Conservation (phyloP, 164 flowering plant species). For the Berberis vulgaris region DNA sequence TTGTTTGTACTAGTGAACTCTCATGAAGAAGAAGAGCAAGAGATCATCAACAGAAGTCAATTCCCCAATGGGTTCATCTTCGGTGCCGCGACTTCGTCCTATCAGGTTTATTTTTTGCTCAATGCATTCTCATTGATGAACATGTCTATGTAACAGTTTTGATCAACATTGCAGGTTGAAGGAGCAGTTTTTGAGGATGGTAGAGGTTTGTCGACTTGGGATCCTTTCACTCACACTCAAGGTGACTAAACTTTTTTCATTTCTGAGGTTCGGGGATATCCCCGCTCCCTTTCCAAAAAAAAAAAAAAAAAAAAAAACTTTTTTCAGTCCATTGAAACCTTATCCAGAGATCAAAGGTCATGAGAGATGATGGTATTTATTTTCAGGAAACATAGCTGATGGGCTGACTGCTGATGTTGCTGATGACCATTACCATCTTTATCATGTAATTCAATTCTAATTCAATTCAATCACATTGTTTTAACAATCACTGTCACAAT, state of each 20-base stretch:
- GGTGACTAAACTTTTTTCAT: conserved; percentile 8
- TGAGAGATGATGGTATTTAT: conserved; percentile 1
- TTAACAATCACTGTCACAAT: not conserved
- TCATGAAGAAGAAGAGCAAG: not conserved
- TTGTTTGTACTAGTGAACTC: not conserved
- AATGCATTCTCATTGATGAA: too few species aligned
- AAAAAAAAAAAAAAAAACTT: too few species aligned
- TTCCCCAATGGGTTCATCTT: conserved; percentile 26
- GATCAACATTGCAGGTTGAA: conserved; percentile 15
- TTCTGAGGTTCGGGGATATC: too few species aligned
- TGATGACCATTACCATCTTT: conserved; percentile 22
- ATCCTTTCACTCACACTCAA: conserved; percentile 15
- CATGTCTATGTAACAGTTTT: too few species aligned
- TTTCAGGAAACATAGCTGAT: not conserved
- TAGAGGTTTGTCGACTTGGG: conserved; percentile 26
- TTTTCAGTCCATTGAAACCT: not conserved
- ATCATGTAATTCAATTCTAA: not conserved
- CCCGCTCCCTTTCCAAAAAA: too few species aligned
- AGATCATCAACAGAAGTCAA: conserved; percentile 10
- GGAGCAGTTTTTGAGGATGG: conserved; percentile 23
- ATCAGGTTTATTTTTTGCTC: conserved; percentile 12
- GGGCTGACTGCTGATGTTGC: conserved; percentile 24
- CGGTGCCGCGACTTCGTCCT: conserved; percentile 24
- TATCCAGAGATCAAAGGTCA: not conserved
- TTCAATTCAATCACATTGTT: not conserved